A percentile compares a stretch with the other conserved stretches of the same genome.
Conservation (phyloP, 106 monocot genomes). For the Iris macrosiphon region DNA sequence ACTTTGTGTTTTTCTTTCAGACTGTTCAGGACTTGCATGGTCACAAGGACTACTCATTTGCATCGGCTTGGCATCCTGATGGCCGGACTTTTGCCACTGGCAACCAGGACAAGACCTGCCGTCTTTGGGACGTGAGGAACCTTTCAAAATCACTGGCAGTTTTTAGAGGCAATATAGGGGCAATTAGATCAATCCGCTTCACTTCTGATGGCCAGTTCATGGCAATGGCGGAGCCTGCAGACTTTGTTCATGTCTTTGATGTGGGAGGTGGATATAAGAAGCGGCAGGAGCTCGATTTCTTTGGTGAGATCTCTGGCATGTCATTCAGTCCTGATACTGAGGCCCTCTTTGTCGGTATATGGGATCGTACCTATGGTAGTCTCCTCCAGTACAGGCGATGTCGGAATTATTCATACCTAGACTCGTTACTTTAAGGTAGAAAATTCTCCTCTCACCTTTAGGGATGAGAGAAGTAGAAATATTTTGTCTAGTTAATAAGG, state of each 20-base stretch:
- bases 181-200: conserved; percentile 48
- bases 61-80: conserved; percentile 61
- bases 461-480: too few species aligned
- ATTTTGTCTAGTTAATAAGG: too few species aligned
- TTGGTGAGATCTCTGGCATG: conserved; percentile 50
- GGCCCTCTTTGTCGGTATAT: conserved; percentile 57
- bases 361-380: conserved; percentile 59
- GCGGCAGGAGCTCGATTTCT: conserved; percentile 50
- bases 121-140: conserved; percentile 46
- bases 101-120: conserved; percentile 55
- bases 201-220: conserved; percentile 43
- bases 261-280: conserved; percentile 27
- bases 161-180: conserved; percentile 44
- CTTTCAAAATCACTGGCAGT: conserved; percentile 33
- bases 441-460: not conserved
- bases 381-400: conserved; percentile 48
- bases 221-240: conserved; percentile 58
- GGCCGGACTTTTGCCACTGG: conserved; percentile 43
- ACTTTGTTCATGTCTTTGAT: conserved; percentile 55
- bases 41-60: conserved; percentile 49
- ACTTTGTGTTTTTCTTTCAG: conserved; percentile 21
- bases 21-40: conserved; percentile 36
- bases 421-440: conserved; percentile 27
- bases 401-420: conserved; percentile 33
- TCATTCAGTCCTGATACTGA: conserved; percentile 67